Conservation (phyloP, 257 asterid genomes). For the Striga asiatica region DNA sequence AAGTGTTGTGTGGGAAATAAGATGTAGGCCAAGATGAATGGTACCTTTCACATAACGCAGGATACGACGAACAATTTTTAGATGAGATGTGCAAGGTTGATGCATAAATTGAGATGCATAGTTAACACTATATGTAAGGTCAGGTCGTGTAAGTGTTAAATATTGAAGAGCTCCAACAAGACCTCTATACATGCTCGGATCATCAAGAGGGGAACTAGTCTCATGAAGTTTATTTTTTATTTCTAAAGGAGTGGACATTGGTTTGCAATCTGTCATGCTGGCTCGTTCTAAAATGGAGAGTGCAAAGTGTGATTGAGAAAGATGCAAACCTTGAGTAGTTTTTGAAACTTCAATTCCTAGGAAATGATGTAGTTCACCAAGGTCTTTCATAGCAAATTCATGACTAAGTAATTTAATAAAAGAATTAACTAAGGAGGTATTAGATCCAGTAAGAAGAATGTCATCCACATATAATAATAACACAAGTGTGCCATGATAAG, state of each 20-base stretch:
- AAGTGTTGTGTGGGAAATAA: not conserved
- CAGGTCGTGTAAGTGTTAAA: not conserved
- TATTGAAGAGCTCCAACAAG: constrained; percentile 11
- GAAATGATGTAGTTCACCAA: not conserved
- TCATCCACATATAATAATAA: not conserved
- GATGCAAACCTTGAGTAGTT: not conserved
- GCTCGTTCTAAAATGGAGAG: not conserved
- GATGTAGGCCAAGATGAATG: not conserved
- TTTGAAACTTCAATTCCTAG: not conserved
- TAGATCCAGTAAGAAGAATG: not conserved
- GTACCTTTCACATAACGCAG: not conserved
- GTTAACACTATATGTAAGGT: not conserved
- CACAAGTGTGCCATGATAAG: not conserved
- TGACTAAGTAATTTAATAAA: not conserved
- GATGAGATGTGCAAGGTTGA: not conserved
- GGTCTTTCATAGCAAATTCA: not conserved
- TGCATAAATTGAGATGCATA: not conserved
- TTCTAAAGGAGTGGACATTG: not conserved
- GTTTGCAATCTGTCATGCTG: not conserved
- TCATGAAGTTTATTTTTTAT: not conserved
- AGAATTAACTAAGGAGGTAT: not conserved
- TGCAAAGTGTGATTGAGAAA: not conserved
- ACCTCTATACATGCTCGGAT: not conserved
- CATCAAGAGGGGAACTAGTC: not conserved
- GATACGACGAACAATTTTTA: not conserved